These are phyloP conservation scores for Barnettozyma populi DNA, from an alignment of 805 yeast genomes.

Conservation along the genomic window DNA sequence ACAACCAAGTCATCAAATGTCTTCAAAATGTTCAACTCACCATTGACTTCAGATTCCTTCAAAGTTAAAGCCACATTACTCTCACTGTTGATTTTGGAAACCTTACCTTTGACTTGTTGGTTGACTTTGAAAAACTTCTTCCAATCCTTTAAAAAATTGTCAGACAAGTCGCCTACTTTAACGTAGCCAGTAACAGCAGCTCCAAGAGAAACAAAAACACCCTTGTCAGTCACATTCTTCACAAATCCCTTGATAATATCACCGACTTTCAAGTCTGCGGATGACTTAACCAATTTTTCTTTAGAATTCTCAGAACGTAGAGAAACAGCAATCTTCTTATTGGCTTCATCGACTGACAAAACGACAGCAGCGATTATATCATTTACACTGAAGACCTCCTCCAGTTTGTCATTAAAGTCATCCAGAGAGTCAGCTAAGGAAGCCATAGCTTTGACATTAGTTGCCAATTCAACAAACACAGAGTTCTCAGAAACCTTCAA, in stretches of 20 bases:
- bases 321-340: constrained; percentile 56
- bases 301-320: constrained; percentile 49
- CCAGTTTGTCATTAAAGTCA: constrained; percentile 52
- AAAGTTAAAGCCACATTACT: constrained; percentile 70
- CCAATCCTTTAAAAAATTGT: constrained; percentile 82
- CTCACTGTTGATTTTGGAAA: constrained; percentile 55
- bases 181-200: constrained; percentile 71
- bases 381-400: constrained; percentile 43
- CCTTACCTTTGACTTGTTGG: constrained; percentile 72
- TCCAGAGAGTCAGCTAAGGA: constrained; percentile 73
- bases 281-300: constrained; percentile 44
- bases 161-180: constrained; percentile 76
- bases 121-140: constrained; percentile 64
- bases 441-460: constrained; percentile 54
- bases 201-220: constrained; percentile 74
- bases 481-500: constrained; percentile 51
- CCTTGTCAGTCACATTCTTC: constrained; percentile 65
- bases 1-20: constrained; percentile 60
- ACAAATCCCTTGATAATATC: constrained; percentile 79
- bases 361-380: constrained; percentile 56
- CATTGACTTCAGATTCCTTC: constrained; percentile 75
- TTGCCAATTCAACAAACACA: constrained; percentile 67
- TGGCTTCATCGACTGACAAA: constrained; percentile 29
- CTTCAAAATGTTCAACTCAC: constrained; percentile 54
- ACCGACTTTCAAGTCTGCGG: constrained; percentile 57